phyloP scores from a whole-genome alignment of 2,329 filamentous ascomycete genomes.

The Diaporthe capsici region DNA sequence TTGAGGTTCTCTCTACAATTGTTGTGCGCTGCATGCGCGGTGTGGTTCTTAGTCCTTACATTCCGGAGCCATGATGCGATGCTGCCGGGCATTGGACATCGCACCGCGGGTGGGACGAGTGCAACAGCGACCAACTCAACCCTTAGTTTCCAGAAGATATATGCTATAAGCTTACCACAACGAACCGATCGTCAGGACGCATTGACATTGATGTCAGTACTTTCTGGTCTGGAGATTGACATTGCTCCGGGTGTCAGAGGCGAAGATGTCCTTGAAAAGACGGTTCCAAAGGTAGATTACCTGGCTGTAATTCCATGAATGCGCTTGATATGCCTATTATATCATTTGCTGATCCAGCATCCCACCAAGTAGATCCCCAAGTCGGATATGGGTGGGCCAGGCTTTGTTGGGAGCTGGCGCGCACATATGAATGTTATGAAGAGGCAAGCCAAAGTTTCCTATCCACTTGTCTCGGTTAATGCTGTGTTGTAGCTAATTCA shows the following conservation, averaged over 20 bases:
- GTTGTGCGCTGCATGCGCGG: neutral
- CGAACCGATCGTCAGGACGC: conserved; percentile 13
- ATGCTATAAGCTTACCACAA: conserved; percentile 9
- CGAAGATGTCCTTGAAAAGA: conserved; percentile 12
- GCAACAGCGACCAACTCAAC: conserved; percentile 5
- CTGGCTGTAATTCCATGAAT: neutral
- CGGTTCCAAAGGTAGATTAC: neutral
- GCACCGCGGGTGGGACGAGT: neutral
- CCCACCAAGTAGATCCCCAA: neutral
- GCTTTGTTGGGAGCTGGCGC: conserved; percentile 12
- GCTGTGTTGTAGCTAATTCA: neutral
- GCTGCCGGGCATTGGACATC: neutral
- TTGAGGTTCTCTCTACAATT: neutral
- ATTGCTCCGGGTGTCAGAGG: conserved; percentile 4
- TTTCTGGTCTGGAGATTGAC: neutral
- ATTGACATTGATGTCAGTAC: neutral
- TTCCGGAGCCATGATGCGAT: neutral
- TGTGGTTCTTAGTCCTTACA: conserved; percentile 2
- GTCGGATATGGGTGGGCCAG: conserved; percentile 1
- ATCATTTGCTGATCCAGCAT: neutral
- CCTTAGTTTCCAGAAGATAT: conserved; percentile 11
- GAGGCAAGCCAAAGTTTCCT: neutral
- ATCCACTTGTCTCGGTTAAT: neutral
- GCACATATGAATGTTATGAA: conserved; percentile 18
- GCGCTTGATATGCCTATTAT: neutral